Base-by-base conservation (phyloP, 768 basidiomycete species). In the Suillus occidentalis region DNA sequence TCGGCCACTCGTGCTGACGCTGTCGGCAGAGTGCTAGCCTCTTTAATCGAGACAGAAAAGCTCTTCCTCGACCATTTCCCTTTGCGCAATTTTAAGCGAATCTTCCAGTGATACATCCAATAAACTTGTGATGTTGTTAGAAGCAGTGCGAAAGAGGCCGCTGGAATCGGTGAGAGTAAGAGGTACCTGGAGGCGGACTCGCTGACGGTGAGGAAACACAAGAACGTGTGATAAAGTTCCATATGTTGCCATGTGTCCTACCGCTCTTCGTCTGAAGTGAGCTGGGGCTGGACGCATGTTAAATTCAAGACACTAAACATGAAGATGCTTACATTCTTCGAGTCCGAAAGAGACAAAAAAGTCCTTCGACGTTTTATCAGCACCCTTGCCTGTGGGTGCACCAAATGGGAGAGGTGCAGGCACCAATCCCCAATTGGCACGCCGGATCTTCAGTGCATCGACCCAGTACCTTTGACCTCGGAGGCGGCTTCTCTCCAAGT, bases 1-100 rank as follows among this genome's bases (percentile, higher is more conserved):
- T 95, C 93, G 3, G 91, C 89, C 6, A 94, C 91, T 31, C 87
- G 84, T 13, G 90, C 90, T 39, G 89, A 87, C 4, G 89, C 89
- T 1, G 89, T 91, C 16, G 91, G 89, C 10, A 94, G 79, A 65
- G 74, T 84, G 63, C 89, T 87, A n/a, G 91, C 90, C 76, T 94
- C 93, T 71, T 80, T 83, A 47, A 93, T 89, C 25, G 94, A 79
- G 25, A 86, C 71, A 4, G 87, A 79, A 95, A 45, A 94, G 88
- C 71, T 95, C 93, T 71, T 90, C 88, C 63, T 95, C 91, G 6
- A 93, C 83, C 16, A 88, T 80, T 73, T 94, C 93, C 61, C 80
- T 81, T 71, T 94, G 92, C 1, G 89, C 89, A 31, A 75, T 75
- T 64, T 76, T 79, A 42, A 95, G 78, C 10, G 82, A 79, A 2